Evolutionary conservation across 169 alveolate species (phyloP), one percentile per base, ranked within the genome.

Genomic region (Cryptosporidium bovis): DNA sequence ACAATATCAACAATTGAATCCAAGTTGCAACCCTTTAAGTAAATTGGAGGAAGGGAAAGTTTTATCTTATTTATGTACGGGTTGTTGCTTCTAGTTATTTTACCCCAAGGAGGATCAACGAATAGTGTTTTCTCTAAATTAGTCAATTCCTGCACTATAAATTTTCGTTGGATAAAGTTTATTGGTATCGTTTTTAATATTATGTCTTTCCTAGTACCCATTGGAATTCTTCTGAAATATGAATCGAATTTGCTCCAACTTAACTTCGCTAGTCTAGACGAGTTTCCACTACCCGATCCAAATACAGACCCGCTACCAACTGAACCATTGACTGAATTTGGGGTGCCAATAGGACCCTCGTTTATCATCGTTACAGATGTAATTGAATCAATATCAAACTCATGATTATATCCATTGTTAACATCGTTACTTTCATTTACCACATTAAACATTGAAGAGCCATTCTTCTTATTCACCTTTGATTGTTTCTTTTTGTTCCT

Each of bases 241-340:
- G 84, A 71, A 27, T 71, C 84, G 44, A 71, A 71, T 50, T 65
- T 71, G 24, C 84, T 71, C 84, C 84, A 71, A 1, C 71, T 56
- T n/a, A 71, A 55, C 58, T 71, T 71, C 10, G 84, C 84, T 34
- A 71, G 34, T 44, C 84, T 71, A 3, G 84, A 71, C 8, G 84
- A 10, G 4, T 69, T 48, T 24, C 27, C 27, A 24, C 27, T 24
- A 24, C 27, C 27, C 27, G 27, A 24, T 24, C 27, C 27, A 24
- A 24, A 24, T 24, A 24, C 27, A 24, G 27, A 24, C 27, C 27
- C 27, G 18, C 82, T 62, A 16, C 56, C 1, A 24, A 24, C 27
- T 24, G 27, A 24, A 24, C 27, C 27, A 24, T 0, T 24, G 27
- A 24, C 27, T 18, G 69, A 56, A 50, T 20, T 58, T 55, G 67